phyloP scores from a whole-genome alignment of 768 basidiomycete species.

The Naganishia vishniacii region DNA sequence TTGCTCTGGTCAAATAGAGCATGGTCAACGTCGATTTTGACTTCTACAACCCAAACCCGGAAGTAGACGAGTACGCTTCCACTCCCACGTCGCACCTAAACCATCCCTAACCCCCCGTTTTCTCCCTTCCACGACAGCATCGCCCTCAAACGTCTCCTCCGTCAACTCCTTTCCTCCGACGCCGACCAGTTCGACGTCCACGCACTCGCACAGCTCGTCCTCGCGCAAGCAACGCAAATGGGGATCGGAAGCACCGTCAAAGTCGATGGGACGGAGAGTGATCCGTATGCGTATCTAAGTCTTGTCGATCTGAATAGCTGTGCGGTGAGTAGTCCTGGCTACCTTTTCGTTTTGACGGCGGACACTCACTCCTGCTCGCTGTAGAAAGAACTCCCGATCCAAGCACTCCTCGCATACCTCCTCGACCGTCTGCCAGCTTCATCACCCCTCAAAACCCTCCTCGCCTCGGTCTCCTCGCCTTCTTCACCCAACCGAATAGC shows the following conservation, averaged over 20 bases:
- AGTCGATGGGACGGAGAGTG: constrained; percentile 80
- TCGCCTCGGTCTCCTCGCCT: constrained; percentile 51
- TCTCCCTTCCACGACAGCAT: constrained; percentile 32
- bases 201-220: constrained; percentile 71
- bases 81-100: not conserved
- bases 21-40: constrained; percentile 86
- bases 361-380: no score
- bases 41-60: constrained; percentile 80
- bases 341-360: no score
- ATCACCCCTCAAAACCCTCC: constrained; percentile 55
- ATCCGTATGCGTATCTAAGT: constrained; percentile 82
- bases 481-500: constrained; percentile 60
- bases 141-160: constrained; percentile 56
- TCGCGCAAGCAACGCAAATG: constrained; percentile 58
- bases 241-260: constrained; percentile 82
- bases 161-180: constrained; percentile 66
- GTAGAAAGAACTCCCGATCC: constrained; percentile 67
- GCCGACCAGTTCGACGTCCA: constrained; percentile 65
- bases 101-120: not conserved
- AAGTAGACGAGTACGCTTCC: constrained; percentile 64
- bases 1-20: no score
- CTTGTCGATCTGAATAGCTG: constrained; percentile 72
- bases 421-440: constrained; percentile 53
- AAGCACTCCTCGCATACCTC: constrained; percentile 65
- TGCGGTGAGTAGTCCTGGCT: constrained; percentile 58